Evolutionary conservation across 345 rosid genomes (phyloP).

Genomic region (Eucalyptus erythrocorys): DNA sequence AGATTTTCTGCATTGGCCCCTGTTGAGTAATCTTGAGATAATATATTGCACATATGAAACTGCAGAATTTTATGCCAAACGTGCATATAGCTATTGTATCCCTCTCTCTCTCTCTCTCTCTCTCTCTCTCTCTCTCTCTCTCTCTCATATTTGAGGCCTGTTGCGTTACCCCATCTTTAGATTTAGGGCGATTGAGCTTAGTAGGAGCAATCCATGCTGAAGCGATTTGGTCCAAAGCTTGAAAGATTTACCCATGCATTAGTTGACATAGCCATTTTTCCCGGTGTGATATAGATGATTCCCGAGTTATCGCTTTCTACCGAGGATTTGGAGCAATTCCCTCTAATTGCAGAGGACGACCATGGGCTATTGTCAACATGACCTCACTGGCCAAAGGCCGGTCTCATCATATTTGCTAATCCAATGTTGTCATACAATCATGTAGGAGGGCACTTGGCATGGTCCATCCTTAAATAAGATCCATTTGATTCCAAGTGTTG

Average conservation of each 20-base stretch:
- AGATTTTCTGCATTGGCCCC: neutral
- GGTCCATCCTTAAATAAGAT: neutral
- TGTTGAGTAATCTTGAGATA: neutral
- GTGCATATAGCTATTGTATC: neutral
- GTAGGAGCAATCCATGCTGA: neutral
- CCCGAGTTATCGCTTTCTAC: neutral
- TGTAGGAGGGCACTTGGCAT: neutral
- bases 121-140: neutral
- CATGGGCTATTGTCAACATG: neutral
- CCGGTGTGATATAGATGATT: neutral
- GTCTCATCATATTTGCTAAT: neutral
- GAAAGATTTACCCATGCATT: neutral
- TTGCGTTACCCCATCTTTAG: neutral
- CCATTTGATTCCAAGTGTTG: neutral
- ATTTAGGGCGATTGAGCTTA: neutral
- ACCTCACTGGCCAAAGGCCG: neutral
- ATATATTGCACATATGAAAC: neutral
- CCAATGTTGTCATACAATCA: neutral
- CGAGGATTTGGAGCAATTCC: neutral
- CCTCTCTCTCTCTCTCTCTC: neutral
- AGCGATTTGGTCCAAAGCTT: neutral
- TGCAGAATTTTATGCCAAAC: neutral
- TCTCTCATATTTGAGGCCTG: neutral
- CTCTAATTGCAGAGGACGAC: neutral
- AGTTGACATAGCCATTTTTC: neutral